Conservation (phyloP, 2,329 filamentous ascomycete species). For the Diaporthe destruens region DNA sequence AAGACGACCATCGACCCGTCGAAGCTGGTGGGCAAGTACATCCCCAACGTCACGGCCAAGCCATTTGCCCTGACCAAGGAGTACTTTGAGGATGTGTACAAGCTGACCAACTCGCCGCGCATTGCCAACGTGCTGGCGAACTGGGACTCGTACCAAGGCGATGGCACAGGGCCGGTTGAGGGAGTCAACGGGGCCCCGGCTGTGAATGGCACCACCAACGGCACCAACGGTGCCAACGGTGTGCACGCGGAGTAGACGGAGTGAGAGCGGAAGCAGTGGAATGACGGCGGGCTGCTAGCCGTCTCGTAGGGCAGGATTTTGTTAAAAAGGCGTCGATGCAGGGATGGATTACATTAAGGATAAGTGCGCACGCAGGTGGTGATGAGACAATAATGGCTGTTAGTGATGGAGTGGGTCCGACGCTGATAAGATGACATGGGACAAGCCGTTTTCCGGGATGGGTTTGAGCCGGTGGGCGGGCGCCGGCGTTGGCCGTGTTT, state of each 20-base stretch:
- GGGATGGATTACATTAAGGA: slow-evolving; percentile 8
- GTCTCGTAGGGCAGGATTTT: neutral
- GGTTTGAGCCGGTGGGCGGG: slow-evolving; percentile 24
- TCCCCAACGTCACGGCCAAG: slow-evolving; percentile 96
- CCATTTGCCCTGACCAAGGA: slow-evolving; percentile 97
- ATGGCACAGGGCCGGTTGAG: slow-evolving; percentile 49
- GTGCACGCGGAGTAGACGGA: slow-evolving; percentile 32
- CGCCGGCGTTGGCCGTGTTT: slow-evolving; percentile 42
- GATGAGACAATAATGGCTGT: slow-evolving; percentile 36
- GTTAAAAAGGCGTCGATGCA: neutral
- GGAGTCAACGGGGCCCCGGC: slow-evolving; percentile 32
- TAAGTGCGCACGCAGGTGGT: too few species aligned
- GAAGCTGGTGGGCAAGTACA: slow-evolving; percentile 98
- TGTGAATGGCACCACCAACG: slow-evolving; percentile 36
- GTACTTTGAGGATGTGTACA: slow-evolving; percentile 99
- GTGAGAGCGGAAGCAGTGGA: neutral
- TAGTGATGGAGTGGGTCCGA: slow-evolving; percentile 26
- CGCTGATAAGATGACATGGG: slow-evolving; percentile 32
- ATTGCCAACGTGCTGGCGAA: slow-evolving; percentile 88
- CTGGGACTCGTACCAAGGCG: slow-evolving; percentile 80
- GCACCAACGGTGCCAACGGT: slow-evolving; percentile 26
- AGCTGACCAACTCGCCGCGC: slow-evolving; percentile 85
- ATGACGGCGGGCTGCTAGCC: too few species aligned
- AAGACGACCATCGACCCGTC: slow-evolving; percentile 98
- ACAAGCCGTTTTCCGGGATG: slow-evolving; percentile 30